Percentiles rank a stretch among this genome's conserved stretches.
Conservation (phyloP, 2,329 filamentous ascomycete species). For the Fusarium buharicum region DNA sequence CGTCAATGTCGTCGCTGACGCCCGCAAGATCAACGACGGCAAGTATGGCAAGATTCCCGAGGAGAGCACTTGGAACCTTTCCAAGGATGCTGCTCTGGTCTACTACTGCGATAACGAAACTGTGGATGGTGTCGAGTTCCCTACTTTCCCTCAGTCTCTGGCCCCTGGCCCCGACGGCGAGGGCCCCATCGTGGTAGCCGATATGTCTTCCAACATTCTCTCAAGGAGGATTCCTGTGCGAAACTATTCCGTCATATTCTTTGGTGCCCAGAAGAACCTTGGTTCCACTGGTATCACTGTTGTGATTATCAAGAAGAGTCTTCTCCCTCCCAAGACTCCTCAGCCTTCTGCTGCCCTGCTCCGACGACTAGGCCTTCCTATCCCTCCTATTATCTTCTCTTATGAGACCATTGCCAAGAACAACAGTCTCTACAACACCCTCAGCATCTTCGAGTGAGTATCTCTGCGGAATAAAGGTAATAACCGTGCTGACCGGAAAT, state of each 20-base stretch:
- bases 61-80: conserved; percentile 80
- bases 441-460: conserved; percentile 86
- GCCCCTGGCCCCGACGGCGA: conserved; percentile 67
- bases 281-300: conserved; percentile 88
- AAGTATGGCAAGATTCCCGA: conserved; percentile 89
- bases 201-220: conserved; percentile 96
- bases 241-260: conserved; percentile 88
- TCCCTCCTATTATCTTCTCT: conserved; percentile 81
- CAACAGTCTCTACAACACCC: conserved; percentile 94
- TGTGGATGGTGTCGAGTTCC: conserved; percentile 92
- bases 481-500: conserved; percentile 17
- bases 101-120: conserved; percentile 97
- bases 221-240: conserved; percentile 79
- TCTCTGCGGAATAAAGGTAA: background rate
- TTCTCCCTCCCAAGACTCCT: conserved; percentile 74
- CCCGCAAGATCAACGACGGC: conserved; percentile 72
- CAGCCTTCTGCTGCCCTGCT: conserved; percentile 76
- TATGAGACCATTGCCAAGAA: conserved; percentile 91
- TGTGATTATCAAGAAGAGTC: conserved; percentile 81
- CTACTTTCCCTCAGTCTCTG: conserved; percentile 73
- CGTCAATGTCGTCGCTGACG: conserved; percentile 79
- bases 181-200: conserved; percentile 82
- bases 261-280: conserved; percentile 94
- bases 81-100: conserved; percentile 74
- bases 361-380: conserved; percentile 77